Evolutionary conservation across 306 rosid species (phyloP).

Genomic region (Mimosa bimucronata): DNA sequence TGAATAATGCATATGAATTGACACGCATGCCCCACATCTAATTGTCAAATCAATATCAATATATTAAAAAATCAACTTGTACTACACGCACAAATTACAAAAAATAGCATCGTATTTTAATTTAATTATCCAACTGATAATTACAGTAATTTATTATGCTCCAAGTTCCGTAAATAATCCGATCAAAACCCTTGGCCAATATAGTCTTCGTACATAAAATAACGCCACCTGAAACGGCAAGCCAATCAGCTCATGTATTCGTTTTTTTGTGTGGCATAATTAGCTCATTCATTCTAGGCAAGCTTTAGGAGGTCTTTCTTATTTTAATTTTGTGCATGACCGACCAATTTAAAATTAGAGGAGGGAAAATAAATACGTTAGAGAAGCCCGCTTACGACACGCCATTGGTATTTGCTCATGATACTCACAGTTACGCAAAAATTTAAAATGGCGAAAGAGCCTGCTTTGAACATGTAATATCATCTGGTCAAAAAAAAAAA

Average conservation of each 20-base stretch:
- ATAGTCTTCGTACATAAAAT: neutral
- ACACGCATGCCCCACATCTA: neutral
- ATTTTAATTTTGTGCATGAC: neutral
- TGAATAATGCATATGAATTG: neutral
- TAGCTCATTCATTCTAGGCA: too few species aligned
- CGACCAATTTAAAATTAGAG: neutral
- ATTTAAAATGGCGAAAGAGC: conserved; percentile 13
- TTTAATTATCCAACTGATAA: neutral
- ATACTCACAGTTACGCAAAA: neutral
- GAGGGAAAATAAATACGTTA: neutral
- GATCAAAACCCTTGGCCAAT: neutral
- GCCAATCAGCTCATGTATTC: neutral
- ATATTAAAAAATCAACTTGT: neutral
- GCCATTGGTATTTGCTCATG: conserved; percentile 27
- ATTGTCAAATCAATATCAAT: neutral
- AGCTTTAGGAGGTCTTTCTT: neutral
- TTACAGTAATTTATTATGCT: neutral
- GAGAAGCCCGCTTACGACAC: conserved; percentile 27
- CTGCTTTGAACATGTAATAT: neutral
- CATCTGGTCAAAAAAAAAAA: neutral
- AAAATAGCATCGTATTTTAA: neutral
- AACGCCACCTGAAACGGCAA: neutral
- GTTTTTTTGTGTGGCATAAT: neutral
- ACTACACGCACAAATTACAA: neutral
- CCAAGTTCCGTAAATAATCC: neutral